phyloP scores from a whole-genome alignment of 768 basidiomycete species.

The Russula brevipes region DNA sequence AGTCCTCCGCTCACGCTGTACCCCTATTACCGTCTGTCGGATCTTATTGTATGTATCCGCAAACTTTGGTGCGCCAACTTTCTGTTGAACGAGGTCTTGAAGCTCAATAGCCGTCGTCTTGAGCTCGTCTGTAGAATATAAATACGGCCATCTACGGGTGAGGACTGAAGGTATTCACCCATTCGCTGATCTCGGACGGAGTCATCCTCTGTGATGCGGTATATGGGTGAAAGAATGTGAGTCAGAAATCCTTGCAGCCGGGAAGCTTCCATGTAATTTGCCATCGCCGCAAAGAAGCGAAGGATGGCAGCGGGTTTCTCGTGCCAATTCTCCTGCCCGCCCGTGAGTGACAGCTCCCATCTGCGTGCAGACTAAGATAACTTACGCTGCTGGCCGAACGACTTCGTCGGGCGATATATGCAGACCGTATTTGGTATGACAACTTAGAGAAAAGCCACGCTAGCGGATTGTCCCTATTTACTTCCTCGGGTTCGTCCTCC shows the following conservation, averaged over 20 bases:
- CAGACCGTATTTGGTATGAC: slow-evolving; percentile 79
- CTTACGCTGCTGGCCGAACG: slow-evolving; percentile 44
- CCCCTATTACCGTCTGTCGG: slow-evolving; percentile 59
- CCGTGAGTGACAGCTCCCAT: not conserved
- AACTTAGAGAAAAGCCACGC: slow-evolving; percentile 94
- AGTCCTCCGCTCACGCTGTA: slow-evolving; percentile 68
- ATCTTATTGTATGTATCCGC: slow-evolving; percentile 74
- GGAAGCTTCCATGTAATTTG: slow-evolving; percentile 56
- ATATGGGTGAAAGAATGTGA: slow-evolving; percentile 82
- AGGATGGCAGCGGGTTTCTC: slow-evolving; percentile 75
- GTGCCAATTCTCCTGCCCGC: slow-evolving; percentile 68
- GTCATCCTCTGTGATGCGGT: slow-evolving; percentile 85
- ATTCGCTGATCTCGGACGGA: slow-evolving; percentile 72
- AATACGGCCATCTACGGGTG: not conserved
- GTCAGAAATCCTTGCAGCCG: slow-evolving; percentile 65
- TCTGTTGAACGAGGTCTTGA: slow-evolving; percentile 78
- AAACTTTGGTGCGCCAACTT: slow-evolving; percentile 86
- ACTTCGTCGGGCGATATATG: slow-evolving; percentile 65
- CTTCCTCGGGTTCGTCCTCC: slow-evolving; percentile 10
- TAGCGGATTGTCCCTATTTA: slow-evolving; percentile 45
- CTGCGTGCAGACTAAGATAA: slow-evolving; percentile 1
- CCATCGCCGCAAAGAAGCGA: slow-evolving; percentile 93
- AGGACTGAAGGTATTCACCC: slow-evolving; percentile 44
- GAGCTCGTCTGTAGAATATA: slow-evolving; percentile 58
- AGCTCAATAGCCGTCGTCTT: slow-evolving; percentile 77